Evolutionary conservation across 306 rosid species (phyloP).

Genomic region (Erythrophleum fordii): DNA sequence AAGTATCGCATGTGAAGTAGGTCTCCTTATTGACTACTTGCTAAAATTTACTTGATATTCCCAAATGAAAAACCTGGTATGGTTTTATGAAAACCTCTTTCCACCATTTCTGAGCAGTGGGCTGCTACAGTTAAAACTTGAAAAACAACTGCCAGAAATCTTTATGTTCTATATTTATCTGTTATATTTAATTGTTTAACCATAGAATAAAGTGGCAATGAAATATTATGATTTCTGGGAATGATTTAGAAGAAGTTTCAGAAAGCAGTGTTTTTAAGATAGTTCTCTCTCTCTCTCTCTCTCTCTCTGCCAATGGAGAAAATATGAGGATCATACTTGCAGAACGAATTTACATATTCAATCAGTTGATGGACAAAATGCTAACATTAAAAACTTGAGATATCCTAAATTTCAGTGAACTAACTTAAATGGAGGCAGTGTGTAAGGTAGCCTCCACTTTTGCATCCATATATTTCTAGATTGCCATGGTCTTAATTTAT

Average conservation of each 20-base stretch:
- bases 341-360: neutral
- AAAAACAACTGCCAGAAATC: no score
- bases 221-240: no score
- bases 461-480: neutral
- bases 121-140: no score
- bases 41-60: no score
- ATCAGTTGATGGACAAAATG: constrained; percentile 16
- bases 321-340: neutral
- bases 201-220: no score
- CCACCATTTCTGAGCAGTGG: no score
- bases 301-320: no score
- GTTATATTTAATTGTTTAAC: no score
- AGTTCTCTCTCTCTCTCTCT: neutral
- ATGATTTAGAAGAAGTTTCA: no score
- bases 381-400: neutral
- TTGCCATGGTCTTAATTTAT: neutral
- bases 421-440: neutral
- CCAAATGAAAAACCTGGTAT: no score
- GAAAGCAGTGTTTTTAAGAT: neutral
- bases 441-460: neutral
- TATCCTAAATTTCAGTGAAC: neutral
- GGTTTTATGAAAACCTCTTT: no score
- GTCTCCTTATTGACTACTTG: neutral
- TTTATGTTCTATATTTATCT: no score
- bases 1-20: neutral